Evolutionary conservation across 495 filamentous ascomycete species (phyloP).

Genomic region (Neurospora terricola): DNA sequence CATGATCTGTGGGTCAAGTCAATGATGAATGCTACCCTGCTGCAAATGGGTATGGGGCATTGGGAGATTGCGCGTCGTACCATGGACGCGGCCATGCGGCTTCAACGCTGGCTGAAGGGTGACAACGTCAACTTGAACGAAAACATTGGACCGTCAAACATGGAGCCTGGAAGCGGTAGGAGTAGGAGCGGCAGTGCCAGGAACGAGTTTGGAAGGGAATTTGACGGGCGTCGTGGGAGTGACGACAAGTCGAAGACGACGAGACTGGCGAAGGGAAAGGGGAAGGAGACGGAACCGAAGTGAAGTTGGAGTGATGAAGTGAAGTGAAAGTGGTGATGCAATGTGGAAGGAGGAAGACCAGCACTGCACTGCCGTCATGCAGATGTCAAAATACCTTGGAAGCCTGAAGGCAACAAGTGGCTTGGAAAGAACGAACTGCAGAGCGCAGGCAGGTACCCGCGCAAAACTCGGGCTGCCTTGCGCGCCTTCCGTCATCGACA

Average conservation of each 20-base stretch:
- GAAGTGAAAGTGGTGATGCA: neutral
- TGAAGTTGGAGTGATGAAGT: neutral
- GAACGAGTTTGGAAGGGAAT: neutral
- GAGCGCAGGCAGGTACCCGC: neutral
- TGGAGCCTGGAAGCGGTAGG: neutral
- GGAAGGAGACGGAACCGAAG: neutral
- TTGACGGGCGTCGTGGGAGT: neutral
- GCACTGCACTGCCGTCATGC: neutral
- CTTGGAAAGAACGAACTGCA: neutral
- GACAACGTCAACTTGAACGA: neutral
- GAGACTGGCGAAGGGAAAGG: neutral
- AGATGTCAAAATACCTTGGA: neutral
- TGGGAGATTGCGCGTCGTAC: constrained; percentile 22
- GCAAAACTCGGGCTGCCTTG: neutral
- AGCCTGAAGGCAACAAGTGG: neutral
- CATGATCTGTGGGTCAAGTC: constrained; percentile 27
- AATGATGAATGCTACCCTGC: constrained; percentile 17
- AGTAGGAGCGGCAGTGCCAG: neutral
- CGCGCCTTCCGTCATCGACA: neutral
- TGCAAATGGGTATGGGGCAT: constrained; percentile 28
- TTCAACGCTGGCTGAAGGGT: constrained; percentile 23
- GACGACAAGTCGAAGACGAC: neutral
- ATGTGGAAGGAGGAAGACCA: neutral
- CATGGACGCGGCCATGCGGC: constrained; percentile 15
- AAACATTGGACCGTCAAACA: neutral